Percentiles rank a stretch among this genome's conserved stretches.
These are phyloP conservation scores for Xylariomycetidae sp. DNA, from an alignment of 2,329 filamentous ascomycete genomes.

Conservation along the genomic window DNA sequence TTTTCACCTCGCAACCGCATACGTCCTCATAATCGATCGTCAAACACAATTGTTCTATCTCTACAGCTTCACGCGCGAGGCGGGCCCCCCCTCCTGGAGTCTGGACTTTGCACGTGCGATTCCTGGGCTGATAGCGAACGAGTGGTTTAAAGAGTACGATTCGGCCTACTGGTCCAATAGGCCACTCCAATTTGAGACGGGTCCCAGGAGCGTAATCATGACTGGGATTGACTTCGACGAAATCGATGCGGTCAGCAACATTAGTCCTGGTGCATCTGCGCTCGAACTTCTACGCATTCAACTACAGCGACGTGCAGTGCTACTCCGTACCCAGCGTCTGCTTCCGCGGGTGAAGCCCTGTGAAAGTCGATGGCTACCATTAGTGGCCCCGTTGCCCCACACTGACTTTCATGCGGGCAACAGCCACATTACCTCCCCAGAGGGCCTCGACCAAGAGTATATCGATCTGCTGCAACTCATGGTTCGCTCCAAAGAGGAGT, in stretches of 20 bases:
- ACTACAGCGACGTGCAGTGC: too few species aligned
- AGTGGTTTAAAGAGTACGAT: too few species aligned
- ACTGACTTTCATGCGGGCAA: background rate
- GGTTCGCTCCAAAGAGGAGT: background rate
- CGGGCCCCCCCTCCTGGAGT: background rate
- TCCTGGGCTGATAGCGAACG: too few species aligned
- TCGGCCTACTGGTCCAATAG: too few species aligned
- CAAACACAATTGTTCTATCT: background rate
- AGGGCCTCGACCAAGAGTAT: slow-evolving; percentile 1
- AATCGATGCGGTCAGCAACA: background rate
- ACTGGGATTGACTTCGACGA: background rate
- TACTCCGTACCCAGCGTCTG: too few species aligned
- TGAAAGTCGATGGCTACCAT: too few species aligned
- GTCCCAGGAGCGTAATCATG: background rate
- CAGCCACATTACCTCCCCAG: background rate
- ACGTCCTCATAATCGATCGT: background rate
- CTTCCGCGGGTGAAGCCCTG: too few species aligned
- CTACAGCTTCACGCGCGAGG: background rate
- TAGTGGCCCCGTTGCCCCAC: background rate
- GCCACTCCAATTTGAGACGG: too few species aligned
- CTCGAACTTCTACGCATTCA: background rate
- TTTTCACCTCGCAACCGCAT: too few species aligned
- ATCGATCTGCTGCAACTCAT: background rate
- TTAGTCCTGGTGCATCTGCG: background rate
- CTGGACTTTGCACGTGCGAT: background rate